Percentiles rank a stretch among this genome's conserved stretches.
phyloP scores from a whole-genome alignment of 1,139 yeast genomes.

The Yamadazyma blattariae region DNA sequence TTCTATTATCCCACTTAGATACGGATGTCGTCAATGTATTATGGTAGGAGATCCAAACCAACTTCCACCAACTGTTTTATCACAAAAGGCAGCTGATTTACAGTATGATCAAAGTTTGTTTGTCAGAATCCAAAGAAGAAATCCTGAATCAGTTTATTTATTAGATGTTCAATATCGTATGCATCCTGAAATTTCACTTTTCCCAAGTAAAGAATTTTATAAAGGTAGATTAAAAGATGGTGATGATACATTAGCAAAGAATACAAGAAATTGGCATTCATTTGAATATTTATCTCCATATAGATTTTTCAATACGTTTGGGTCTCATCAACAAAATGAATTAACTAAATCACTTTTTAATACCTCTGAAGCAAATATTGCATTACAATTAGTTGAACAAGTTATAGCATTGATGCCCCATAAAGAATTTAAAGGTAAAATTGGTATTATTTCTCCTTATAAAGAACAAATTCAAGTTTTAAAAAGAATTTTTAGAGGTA shows the following conservation, averaged over 20 bases:
- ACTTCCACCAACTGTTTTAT: slow-evolving; percentile 96
- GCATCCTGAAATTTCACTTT: slow-evolving; percentile 88
- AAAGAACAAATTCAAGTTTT: slow-evolving; percentile 76
- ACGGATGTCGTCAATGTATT: slow-evolving; percentile 87
- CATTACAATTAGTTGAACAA: slow-evolving; percentile 63
- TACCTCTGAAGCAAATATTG: slow-evolving; percentile 65
- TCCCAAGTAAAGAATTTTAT: slow-evolving; percentile 86
- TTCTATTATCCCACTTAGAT: slow-evolving; percentile 86
- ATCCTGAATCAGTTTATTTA: slow-evolving; percentile 62
- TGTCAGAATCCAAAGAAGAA: slow-evolving; percentile 82
- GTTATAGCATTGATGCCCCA: slow-evolving; percentile 51
- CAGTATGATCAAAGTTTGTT: slow-evolving; percentile 90
- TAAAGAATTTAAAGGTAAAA: slow-evolving; percentile 60
- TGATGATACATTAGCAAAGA: slow-evolving; percentile 56
- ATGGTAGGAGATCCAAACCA: slow-evolving; percentile 99
- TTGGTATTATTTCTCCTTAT: slow-evolving; percentile 94
- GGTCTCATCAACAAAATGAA: slow-evolving; percentile 60
- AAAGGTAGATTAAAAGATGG: slow-evolving; percentile 73
- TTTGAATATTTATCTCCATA: slow-evolving; percentile 61
- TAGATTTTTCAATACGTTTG: slow-evolving; percentile 68
- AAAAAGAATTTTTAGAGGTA: slow-evolving; percentile 51
- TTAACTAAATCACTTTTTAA: slow-evolving; percentile 72
- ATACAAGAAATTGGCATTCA: slow-evolving; percentile 75
- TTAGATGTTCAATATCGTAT: slow-evolving; percentile 96
- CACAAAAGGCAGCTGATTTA: slow-evolving; percentile 77